Conservation (phyloP, 306 rosid species). For the Pterocarpus macrocarpus region DNA sequence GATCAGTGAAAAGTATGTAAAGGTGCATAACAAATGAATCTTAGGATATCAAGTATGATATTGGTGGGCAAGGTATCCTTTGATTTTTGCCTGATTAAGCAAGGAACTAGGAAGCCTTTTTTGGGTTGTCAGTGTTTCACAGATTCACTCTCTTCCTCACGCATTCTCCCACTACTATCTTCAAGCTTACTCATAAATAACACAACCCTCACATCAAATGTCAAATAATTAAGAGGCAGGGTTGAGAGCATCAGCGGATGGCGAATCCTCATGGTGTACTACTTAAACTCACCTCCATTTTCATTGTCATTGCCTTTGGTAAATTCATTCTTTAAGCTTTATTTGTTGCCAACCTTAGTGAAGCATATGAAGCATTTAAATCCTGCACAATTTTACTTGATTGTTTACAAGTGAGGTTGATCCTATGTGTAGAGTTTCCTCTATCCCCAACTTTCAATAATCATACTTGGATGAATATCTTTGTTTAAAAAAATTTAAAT, state of each 20-base stretch:
- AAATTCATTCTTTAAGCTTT: not conserved
- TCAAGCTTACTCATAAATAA: conserved; percentile 34
- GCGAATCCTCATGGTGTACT: conserved; percentile 36
- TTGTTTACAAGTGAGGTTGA: not conserved
- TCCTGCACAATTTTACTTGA: not conserved
- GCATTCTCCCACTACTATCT: conserved; percentile 48
- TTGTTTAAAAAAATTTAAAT: too few species aligned
- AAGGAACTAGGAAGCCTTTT: conserved; percentile 43
- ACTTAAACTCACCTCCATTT: conserved; percentile 46
- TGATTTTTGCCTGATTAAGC: conserved; percentile 24
- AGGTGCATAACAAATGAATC: conserved; percentile 18
- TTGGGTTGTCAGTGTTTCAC: conserved; percentile 30
- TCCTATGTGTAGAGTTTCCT: not conserved
- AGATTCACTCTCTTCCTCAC: conserved; percentile 54
- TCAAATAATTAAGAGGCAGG: conserved; percentile 33
- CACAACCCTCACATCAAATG: conserved; percentile 36
- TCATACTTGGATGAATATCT: not conserved
- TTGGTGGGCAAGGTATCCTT: conserved; percentile 49
- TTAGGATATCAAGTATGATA: conserved; percentile 30
- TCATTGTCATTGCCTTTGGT: conserved; percentile 54
- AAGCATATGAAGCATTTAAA: conserved; percentile 14
- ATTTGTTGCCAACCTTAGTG: not conserved
- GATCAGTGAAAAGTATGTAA: conserved; percentile 27
- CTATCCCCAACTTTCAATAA: not conserved
- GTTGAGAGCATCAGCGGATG: conserved; percentile 25